Conservation (phyloP, 2,329 filamentous ascomycete genomes). For the Fusarium drepaniforme region DNA sequence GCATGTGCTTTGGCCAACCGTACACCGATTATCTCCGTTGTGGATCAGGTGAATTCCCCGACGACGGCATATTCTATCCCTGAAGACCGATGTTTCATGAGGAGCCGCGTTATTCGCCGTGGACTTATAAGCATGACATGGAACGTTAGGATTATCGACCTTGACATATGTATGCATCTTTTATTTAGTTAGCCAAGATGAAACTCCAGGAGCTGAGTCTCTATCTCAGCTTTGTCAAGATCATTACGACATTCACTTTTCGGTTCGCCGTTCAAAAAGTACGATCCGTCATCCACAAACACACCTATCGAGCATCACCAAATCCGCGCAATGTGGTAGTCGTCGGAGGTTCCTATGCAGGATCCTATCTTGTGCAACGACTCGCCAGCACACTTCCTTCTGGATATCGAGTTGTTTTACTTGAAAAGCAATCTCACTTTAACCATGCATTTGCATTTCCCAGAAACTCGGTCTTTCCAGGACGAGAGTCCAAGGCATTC, state of each 20-base stretch:
- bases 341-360: conserved; percentile 27
- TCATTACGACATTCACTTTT: background rate
- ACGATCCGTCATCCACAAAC: conserved; percentile 7
- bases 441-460: conserved; percentile 30
- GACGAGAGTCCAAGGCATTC: conserved; percentile 8
- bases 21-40: conserved; percentile 1
- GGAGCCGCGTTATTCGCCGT: background rate
- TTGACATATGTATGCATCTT: background rate
- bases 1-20: background rate
- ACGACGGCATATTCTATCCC: background rate
- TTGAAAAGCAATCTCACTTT: conserved; percentile 35
- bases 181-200: background rate
- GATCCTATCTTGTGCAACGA: conserved; percentile 15
- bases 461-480: conserved; percentile 18
- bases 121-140: background rate
- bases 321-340: conserved; percentile 26
- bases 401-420: conserved; percentile 19
- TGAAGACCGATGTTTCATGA: background rate
- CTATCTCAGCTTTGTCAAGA: conserved; percentile 15
- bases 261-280: background rate
- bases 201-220: conserved; percentile 1
- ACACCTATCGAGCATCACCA: conserved; percentile 12
- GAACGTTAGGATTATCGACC: background rate
- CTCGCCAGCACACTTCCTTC: conserved; percentile 21
- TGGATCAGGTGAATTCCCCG: background rate